Conservation (phyloP, 768 basidiomycete genomes). For the Rhodotorula taiwanensis region DNA sequence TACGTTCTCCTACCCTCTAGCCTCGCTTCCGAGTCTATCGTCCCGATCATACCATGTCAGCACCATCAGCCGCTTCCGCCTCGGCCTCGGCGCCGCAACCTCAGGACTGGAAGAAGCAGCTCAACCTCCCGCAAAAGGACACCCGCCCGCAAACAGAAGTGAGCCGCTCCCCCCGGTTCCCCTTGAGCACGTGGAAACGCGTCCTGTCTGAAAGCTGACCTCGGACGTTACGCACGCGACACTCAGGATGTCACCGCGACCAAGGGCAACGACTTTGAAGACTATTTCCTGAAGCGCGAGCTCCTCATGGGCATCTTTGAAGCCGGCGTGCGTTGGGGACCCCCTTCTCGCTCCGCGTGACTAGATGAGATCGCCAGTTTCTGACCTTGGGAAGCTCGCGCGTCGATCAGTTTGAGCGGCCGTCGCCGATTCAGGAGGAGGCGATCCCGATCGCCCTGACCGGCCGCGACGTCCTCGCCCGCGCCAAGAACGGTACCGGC, state of each 20-base stretch:
- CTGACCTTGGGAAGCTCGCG: too few species aligned
- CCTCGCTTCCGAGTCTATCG: background rate
- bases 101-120: conserved; percentile 37
- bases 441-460: conserved; percentile 91
- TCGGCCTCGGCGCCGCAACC: conserved; percentile 6
- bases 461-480: conserved; percentile 86
- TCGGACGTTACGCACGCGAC: background rate
- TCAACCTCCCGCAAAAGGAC: conserved; percentile 51
- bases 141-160: conserved; percentile 84
- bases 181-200: too few species aligned
- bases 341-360: too few species aligned
- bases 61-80: background rate
- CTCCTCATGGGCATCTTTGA: conserved; percentile 99
- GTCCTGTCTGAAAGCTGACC: background rate
- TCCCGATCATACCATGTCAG: background rate
- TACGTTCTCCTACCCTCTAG: too few species aligned
- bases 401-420: conserved; percentile 79
- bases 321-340: conserved; percentile 57
- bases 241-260: conserved; percentile 77
- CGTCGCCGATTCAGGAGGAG: conserved; percentile 98
- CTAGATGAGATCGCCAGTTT: too few species aligned
- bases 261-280: conserved; percentile 91
- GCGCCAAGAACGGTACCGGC: conserved; percentile 91
- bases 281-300: conserved; percentile 51
- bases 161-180: conserved; percentile 13